These are phyloP conservation scores for Umbelopsis sp. DNA, from an alignment of 371 early-diverging fungal genomes.

Conservation along the genomic window DNA sequence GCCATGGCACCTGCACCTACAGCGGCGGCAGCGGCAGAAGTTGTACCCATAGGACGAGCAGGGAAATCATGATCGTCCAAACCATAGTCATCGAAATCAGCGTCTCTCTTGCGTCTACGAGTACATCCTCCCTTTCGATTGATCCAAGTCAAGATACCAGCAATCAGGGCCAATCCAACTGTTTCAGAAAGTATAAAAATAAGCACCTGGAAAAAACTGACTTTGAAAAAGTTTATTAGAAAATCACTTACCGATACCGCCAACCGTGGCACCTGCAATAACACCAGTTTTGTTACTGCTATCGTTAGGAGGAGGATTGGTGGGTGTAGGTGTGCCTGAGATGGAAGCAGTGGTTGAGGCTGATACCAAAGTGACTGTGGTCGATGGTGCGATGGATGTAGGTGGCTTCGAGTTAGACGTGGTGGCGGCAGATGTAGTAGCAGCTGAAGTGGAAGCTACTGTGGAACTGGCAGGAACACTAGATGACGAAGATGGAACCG, in stretches of 20 bases:
- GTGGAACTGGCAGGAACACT: neutral
- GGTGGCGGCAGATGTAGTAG: constrained; percentile 13
- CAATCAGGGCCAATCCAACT: constrained; percentile 46
- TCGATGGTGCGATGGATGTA: constrained; percentile 5
- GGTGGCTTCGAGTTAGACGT: neutral
- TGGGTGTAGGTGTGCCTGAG: neutral
- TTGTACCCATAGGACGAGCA: constrained; percentile 30
- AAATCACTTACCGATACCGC: constrained; percentile 43
- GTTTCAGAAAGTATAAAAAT: neutral
- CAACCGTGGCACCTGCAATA: constrained; percentile 45
- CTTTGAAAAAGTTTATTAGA: neutral
- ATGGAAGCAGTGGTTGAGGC: neutral
- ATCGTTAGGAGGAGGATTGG: neutral
- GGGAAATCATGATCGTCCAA: constrained; percentile 47
- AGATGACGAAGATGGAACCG: constrained; percentile 17
- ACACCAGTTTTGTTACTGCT: constrained; percentile 31
- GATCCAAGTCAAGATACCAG: constrained; percentile 37
- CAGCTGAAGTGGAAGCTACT: constrained; percentile 6
- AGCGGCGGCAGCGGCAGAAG: constrained; percentile 20
- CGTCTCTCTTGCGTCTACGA: constrained; percentile 29
- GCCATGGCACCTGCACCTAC: constrained; percentile 23
- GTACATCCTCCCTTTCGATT: constrained; percentile 45
- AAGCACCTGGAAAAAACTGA: neutral
- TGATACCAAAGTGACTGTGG: neutral
- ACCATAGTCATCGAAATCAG: constrained; percentile 50